phyloP scores from a whole-genome alignment of 2,329 filamentous ascomycete species.

The Lecanicillium sp. region DNA sequence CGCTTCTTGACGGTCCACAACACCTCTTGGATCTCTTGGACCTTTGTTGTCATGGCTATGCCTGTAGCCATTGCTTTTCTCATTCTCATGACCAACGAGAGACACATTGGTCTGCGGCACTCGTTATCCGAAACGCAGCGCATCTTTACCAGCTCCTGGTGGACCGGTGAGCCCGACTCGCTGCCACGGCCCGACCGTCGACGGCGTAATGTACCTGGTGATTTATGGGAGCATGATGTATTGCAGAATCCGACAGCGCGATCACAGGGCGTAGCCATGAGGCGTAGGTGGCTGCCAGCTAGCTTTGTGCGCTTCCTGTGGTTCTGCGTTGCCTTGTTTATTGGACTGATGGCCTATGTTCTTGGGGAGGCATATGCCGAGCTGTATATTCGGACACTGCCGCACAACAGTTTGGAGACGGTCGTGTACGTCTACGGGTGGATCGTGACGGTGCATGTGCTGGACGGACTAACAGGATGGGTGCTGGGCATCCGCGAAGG shows the following conservation, averaged over 20 bases:
- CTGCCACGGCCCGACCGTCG: conserved; percentile 34
- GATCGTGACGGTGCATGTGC: conserved; percentile 56
- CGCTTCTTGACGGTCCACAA: conserved; percentile 52
- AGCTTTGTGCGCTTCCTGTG: conserved; percentile 62
- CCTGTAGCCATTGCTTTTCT: conserved; percentile 58
- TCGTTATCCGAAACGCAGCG: conserved; percentile 58
- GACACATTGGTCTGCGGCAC: conserved; percentile 52
- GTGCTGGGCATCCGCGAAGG: conserved; percentile 58
- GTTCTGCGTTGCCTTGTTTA: conserved; percentile 57
- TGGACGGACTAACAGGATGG: conserved; percentile 58
- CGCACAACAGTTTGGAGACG: conserved; percentile 57
- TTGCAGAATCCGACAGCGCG: conserved; percentile 18
- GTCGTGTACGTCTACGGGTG: conserved; percentile 64
- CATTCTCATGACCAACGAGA: conserved; percentile 55
- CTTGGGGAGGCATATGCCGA: conserved; percentile 63
- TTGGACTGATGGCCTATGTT: conserved; percentile 57
- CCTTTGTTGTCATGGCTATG: conserved; percentile 61
- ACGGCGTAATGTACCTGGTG: conserved; percentile 26
- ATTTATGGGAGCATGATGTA: conserved; percentile 29
- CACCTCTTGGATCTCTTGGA: conserved; percentile 61
- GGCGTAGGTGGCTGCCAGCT: conserved; percentile 51
- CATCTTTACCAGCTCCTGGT: conserved; percentile 59
- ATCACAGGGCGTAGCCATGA: conserved; percentile 29
- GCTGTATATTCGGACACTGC: conserved; percentile 57
- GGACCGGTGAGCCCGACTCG: conserved; percentile 49